phyloP scores from a whole-genome alignment of 2,329 filamentous ascomycete genomes.

The Beauveria asiatica region DNA sequence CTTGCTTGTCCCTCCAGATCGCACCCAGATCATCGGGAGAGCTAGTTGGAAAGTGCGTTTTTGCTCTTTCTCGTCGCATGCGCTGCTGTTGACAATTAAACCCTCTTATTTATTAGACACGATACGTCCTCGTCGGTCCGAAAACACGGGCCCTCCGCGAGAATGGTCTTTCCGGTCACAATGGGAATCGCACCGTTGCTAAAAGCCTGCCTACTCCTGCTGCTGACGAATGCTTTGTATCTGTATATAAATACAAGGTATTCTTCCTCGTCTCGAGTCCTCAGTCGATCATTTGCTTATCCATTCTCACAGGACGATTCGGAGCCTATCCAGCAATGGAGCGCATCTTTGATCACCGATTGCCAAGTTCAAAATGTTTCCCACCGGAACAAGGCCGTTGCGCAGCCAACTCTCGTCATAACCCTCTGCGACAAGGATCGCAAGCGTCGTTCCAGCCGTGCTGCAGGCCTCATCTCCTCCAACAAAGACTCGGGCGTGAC shows the following conservation, averaged over 20 bases:
- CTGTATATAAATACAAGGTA: constrained; percentile 50
- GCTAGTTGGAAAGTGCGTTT: constrained; percentile 43
- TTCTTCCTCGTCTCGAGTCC: constrained; percentile 5
- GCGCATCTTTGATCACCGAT: constrained; percentile 42
- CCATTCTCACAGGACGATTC: constrained; percentile 36
- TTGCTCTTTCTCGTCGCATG: not conserved
- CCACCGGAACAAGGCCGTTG: constrained; percentile 53
- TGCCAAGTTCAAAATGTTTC: constrained; percentile 51
- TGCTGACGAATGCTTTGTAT: constrained; percentile 39
- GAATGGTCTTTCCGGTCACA: constrained; percentile 20
- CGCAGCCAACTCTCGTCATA: constrained; percentile 51
- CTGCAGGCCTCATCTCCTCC: constrained; percentile 44
- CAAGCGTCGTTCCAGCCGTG: constrained; percentile 56
- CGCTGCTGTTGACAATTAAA: not conserved
- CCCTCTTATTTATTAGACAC: constrained; percentile 32
- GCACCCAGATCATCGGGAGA: constrained; percentile 41
- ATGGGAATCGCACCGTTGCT: constrained; percentile 27
- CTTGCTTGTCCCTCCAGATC: constrained; percentile 42
- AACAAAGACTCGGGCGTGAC: constrained; percentile 41
- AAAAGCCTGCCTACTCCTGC: constrained; percentile 26
- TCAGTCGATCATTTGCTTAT: constrained; percentile 5
- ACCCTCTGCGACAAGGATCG: constrained; percentile 52
- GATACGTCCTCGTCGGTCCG: constrained; percentile 49
- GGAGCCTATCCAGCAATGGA: constrained; percentile 46
- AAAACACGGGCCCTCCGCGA: constrained; percentile 25